phyloP scores from a whole-genome alignment of 495 filamentous ascomycete species.

The Penicillium lividum region DNA sequence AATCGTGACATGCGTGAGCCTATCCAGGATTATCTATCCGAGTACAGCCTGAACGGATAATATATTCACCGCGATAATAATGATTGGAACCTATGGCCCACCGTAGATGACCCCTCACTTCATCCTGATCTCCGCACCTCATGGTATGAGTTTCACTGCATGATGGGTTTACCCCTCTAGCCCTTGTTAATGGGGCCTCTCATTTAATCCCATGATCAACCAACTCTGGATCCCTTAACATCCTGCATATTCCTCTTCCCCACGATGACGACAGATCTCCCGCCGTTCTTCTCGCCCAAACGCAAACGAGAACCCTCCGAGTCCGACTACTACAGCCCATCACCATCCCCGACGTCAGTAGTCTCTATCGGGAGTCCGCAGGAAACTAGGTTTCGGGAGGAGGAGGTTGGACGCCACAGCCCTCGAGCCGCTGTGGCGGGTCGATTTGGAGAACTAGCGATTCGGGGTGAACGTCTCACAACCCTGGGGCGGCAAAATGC shows the following conservation, averaged over 20 bases:
- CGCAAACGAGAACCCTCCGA: slow-evolving; percentile 45
- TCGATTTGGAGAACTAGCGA: slow-evolving; percentile 61
- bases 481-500: slow-evolving; percentile 27
- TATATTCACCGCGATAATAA: slow-evolving; percentile 1
- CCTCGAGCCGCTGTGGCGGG: slow-evolving; percentile 65
- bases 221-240: slow-evolving; percentile 9
- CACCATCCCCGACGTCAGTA: slow-evolving; percentile 40
- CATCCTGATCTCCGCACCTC: slow-evolving; percentile 23
- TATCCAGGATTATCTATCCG: too few relatives aligned
- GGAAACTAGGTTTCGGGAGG: slow-evolving; percentile 37
- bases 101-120: slow-evolving; percentile 21
- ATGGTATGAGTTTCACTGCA: slow-evolving; percentile 6
- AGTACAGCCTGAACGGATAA: too few relatives aligned
- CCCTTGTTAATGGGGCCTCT: slow-evolving; percentile 12
- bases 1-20: too few relatives aligned
- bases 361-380: slow-evolving; percentile 36
- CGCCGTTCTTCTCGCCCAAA: slow-evolving; percentile 40
- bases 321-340: slow-evolving; percentile 34
- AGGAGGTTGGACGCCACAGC: slow-evolving; percentile 49
- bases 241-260: slow-evolving; percentile 23
- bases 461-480: slow-evolving; percentile 48
- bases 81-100: too few relatives aligned
- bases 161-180: slow-evolving; percentile 14
- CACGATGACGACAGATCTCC: slow-evolving; percentile 32
- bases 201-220: slow-evolving; percentile 3